Percentiles rank a stretch among this genome's conserved stretches.
Evolutionary conservation across 768 basidiomycete species (phyloP).

Genomic region (Phylloporus scabripes): DNA sequence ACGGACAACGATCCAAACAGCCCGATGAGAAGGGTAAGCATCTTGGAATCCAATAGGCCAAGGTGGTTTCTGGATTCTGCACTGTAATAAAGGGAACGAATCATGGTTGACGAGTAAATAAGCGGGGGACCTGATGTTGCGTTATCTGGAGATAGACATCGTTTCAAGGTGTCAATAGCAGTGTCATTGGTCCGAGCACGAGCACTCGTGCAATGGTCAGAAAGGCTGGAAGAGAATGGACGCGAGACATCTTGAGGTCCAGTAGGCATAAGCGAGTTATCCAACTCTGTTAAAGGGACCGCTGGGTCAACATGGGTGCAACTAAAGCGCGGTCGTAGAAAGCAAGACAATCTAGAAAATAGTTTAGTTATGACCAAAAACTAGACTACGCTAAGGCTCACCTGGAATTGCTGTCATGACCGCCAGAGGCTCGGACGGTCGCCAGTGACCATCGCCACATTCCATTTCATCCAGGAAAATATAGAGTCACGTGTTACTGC

Average conservation of each 20-base stretch:
- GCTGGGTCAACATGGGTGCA: not conserved
- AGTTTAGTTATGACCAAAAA: not conserved
- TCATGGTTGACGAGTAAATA: conserved; percentile 24
- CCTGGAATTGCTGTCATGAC: conserved; percentile 28
- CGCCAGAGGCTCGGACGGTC: conserved; percentile 44
- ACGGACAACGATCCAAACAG: conserved; percentile 49
- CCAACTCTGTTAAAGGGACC: not conserved
- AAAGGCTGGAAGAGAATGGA: not conserved
- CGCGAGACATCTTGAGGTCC: not conserved
- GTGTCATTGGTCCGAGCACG: not conserved
- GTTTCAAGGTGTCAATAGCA: conserved; percentile 13
- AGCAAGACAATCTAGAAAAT: conserved; percentile 1
- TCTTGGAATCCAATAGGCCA: conserved; percentile 29
- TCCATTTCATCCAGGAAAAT: conserved; percentile 50
- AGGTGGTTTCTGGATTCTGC: conserved; percentile 33
- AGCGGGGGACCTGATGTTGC: conserved; percentile 6
- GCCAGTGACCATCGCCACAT: conserved; percentile 71
- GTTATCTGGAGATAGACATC: conserved; percentile 13
- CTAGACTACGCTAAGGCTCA: conserved; percentile 2
- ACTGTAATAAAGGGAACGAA: conserved; percentile 38
- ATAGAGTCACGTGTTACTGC: conserved; percentile 6
- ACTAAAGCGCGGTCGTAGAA: conserved; percentile 2
- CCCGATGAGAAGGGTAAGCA: conserved; percentile 40
- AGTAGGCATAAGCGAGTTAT: not conserved
- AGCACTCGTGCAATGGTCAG: not conserved